Evolutionary conservation across 140 eudicot species (phyloP), one percentile per base, ranked within the genome.

Genomic region (Ambrosia hybrid): DNA sequence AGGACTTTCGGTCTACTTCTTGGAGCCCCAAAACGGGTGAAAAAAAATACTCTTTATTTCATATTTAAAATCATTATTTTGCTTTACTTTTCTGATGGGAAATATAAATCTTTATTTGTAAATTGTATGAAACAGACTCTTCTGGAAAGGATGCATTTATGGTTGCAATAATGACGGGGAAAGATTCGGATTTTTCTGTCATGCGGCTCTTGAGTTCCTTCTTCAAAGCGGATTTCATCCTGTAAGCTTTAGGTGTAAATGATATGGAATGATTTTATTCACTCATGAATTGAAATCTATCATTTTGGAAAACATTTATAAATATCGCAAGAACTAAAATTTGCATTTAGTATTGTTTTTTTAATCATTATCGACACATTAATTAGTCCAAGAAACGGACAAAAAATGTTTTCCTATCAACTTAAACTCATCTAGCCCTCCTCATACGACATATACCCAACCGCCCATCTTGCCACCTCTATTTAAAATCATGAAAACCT

Each of bases 21-120:
- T 94, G 82, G 99, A 94, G 79, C 97, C 99, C 81, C 88, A 84
- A 66, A 94, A 94, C 67, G 97, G 99, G 99, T 94, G n/a, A 94
- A 85, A 10, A 26, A n/a, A 21, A 21, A 21, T 21, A 21, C 30
- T 21, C 30, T 21, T 21, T 21, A 21, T 21, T 1, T 21, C 30
- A 21, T 21, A 21, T 21, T 21, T 21, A 21, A 21, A 21, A 21
- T 21, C 9, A 61, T 60, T 38, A 38, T 12, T 38, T 51, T 38
- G 39, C 51, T 51, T 62, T 26, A 9, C 34, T 67, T 11, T 68
- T 57, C 2, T 48, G 59, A 33, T 58, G 36, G 7, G 9, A 36
- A 15, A 65, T 72, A 72, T 66, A 48, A 16, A 45, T 68, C 14
- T 14, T 68, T 6, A 46, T 38, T 34, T 34, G 12, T 74, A 36